Conservation (phyloP, 352 stramenopile genomes). For the Pseudoperonospora humuli region DNA sequence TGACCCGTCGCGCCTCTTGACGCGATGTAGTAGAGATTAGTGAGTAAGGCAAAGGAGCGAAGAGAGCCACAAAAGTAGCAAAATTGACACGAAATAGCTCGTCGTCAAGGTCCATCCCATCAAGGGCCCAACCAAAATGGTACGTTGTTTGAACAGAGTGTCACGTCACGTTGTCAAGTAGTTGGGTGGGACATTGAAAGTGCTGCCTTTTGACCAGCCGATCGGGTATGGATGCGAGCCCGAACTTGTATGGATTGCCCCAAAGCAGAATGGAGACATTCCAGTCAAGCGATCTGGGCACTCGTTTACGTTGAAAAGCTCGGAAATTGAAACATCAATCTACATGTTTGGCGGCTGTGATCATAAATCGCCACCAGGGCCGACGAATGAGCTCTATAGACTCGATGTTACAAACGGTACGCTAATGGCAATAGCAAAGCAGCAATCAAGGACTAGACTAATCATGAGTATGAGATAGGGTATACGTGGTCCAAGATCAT, state of each 20-base stretch:
- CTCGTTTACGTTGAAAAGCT: conserved; percentile 88
- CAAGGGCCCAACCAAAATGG: conserved; percentile 16
- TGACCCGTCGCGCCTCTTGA: conserved; percentile 28
- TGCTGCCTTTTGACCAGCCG: conserved; percentile 31
- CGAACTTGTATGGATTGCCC: conserved; percentile 84
- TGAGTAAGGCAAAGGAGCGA: background rate
- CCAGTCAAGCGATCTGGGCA: conserved; percentile 93
- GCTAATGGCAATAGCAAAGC: no score
- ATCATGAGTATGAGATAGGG: no score
- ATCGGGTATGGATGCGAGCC: conserved; percentile 79
- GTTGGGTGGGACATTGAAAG: no score
- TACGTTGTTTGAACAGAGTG: conserved; percentile 1
- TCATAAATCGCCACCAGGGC: no score
- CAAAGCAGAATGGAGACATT: conserved; percentile 89
- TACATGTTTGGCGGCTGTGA: no score
- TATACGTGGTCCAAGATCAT: no score
- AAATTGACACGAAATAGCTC: no score
- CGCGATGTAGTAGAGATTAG: background rate
- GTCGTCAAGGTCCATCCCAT: no score
- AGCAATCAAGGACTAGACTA: no score
- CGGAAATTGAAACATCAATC: conserved; percentile 52
- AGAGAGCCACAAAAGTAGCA: no score
- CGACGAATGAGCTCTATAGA: no score
- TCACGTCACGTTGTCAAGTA: background rate
- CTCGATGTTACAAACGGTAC: no score